Evolutionary conservation across 2,329 filamentous ascomycete genomes (phyloP), one percentile per base, ranked within the genome.

Genomic region (Phoma sp.): DNA sequence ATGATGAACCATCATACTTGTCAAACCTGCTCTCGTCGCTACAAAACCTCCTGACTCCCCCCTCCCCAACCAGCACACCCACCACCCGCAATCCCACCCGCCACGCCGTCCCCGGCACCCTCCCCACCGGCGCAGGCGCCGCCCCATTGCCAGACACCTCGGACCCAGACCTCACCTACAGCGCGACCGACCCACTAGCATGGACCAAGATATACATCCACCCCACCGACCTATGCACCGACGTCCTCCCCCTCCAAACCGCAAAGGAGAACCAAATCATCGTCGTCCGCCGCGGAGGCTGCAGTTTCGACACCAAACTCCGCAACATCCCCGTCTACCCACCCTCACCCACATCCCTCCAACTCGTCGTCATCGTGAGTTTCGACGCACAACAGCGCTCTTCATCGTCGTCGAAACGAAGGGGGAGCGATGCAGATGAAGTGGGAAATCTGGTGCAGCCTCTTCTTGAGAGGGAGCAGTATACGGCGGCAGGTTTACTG

Each of bases 251-350:
- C 11, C 64, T 79, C 2, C 73, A 78, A 7, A 74, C 87, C 3
- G 80, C 79, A 0, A 79, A 78, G 33, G 76, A 73, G 1, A 76
- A 96, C 75, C 88, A 96, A 45, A 80, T 98, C 55, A 87, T 99
- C 54, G 84, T 96, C 42, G 81, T 98, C 65, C 87, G 85, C 23
- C 87, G 95, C 5, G 93, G 95, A 32, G 87, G 86, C 1, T 99
- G 95, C 77, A 89, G 84, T 20, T 98, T 98, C 74, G 88, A 85
- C 29, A 78, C 88, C 23, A 99, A 99, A 74, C 78, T 98, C 1
- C 81, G 83, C 45, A 93, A 91, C 61, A 92, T 98, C n/a, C 92
- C 93, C 0, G 84, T 85, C 9, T 93, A 88, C 70, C 81, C 86
- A 1, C 87, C 90, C 0, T 79, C 81, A 0, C 72, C 80, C 0